Evolutionary conservation across 1,284 basidiomycete genomes (phyloP).

Genomic region (Rhodotorula sp.): DNA sequence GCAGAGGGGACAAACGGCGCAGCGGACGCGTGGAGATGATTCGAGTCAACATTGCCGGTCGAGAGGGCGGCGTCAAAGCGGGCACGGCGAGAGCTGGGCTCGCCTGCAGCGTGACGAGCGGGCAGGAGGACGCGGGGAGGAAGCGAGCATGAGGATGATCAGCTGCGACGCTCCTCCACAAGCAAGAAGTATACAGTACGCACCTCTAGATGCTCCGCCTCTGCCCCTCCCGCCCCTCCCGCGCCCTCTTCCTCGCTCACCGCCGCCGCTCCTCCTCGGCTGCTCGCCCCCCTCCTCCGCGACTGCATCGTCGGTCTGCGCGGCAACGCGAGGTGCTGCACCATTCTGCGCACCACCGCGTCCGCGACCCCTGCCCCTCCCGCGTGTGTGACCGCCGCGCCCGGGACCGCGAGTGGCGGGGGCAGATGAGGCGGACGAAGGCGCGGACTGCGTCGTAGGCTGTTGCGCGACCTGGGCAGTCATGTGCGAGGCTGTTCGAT

Average conservation of each 20-base stretch:
- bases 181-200: background rate
- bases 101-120: background rate
- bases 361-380: background rate
- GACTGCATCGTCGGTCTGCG: background rate
- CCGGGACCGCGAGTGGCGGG: constrained; percentile 1
- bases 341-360: background rate
- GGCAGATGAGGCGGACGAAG: background rate
- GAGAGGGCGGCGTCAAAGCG: constrained; percentile 30
- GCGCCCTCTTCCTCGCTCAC: background rate
- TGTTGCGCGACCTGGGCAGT: background rate
- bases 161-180: background rate
- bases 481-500: background rate
- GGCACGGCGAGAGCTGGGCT: constrained; percentile 12
- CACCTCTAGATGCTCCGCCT: background rate
- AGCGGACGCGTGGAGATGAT: constrained; percentile 24
- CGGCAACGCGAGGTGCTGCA: background rate
- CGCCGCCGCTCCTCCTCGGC: background rate
- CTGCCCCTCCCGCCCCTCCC: background rate
- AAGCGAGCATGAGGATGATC: background rate
- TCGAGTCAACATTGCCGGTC: background rate
- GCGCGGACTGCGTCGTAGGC: background rate
- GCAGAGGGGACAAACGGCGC: constrained; percentile 17
- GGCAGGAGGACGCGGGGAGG: background rate
- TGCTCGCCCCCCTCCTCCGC: background rate
- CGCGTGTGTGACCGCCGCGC: background rate